Evolutionary conservation across 140 eudicot genomes (phyloP).

Genomic region (Anethum foeniculum): DNA sequence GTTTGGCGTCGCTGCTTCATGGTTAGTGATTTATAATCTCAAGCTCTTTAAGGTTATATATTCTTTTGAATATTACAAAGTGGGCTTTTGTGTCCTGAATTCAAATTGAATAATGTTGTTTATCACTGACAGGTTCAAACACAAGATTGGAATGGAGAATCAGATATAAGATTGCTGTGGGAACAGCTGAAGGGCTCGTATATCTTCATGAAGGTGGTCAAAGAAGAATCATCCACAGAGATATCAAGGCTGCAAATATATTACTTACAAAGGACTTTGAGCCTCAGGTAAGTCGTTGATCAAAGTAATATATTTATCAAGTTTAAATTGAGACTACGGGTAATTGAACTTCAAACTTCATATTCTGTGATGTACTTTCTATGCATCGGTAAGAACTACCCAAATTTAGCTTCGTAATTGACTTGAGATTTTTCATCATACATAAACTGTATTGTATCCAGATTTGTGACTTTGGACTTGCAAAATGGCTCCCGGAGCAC

Average conservation of each 20-base stretch:
- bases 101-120: background rate
- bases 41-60: background rate
- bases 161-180: background rate
- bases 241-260: constrained; percentile 4
- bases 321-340: background rate
- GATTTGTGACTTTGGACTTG: constrained; percentile 4
- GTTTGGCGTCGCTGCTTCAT: constrained; percentile 17
- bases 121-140: background rate
- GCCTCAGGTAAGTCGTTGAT: background rate
- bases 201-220: constrained; percentile 11
- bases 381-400: background rate
- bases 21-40: background rate
- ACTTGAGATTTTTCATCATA: background rate
- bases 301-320: background rate
- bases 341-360: background rate
- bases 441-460: background rate
- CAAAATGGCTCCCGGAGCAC: constrained; percentile 3
- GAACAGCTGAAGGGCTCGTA: background rate
- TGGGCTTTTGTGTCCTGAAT: background rate
- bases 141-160: background rate
- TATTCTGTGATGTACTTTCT: background rate
- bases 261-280: background rate
- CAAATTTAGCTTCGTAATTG: background rate
- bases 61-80: background rate
- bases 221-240: constrained; percentile 4